Percentiles rank a stretch among this genome's conserved stretches.
Conservation (phyloP, 1,284 basidiomycete genomes). For the Phaffia rhodozyma region DNA sequence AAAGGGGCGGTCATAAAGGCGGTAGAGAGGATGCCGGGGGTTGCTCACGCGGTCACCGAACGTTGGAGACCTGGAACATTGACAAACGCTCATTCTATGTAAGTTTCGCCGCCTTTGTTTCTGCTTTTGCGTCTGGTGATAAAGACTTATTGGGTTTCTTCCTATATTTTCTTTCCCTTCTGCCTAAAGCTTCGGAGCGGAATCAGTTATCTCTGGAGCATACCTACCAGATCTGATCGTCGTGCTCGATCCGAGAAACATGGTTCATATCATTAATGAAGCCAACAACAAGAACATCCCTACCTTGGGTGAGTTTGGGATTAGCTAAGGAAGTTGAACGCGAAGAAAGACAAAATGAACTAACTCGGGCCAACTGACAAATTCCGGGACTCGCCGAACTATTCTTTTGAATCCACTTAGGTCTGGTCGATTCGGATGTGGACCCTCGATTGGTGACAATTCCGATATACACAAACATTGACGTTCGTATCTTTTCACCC, state of each 20-base stretch:
- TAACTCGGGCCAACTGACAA: not conserved
- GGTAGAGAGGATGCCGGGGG: constrained; percentile 51
- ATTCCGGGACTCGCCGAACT: not conserved
- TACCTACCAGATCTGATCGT: constrained; percentile 76
- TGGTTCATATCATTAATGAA: constrained; percentile 52
- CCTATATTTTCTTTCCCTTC: not conserved
- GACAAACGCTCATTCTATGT: constrained; percentile 72
- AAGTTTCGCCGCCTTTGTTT: constrained; percentile 20
- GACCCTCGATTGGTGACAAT: constrained; percentile 97
- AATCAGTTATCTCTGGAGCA: constrained; percentile 46
- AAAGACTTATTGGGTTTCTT: not conserved
- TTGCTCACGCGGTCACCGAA: constrained; percentile 70
- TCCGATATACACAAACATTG: constrained; percentile 86
- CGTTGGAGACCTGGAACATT: constrained; percentile 90
- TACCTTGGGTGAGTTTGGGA: constrained; percentile 48
- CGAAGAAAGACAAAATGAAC: not conserved
- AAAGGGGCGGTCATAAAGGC: constrained; percentile 65
- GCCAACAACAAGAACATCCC: constrained; percentile 72
- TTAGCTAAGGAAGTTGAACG: not conserved
- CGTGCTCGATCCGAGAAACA: constrained; percentile 60
- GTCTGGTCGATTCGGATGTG: constrained; percentile 71
- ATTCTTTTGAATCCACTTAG: not conserved
- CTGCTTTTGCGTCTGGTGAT: not conserved
- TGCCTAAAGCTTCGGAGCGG: constrained; percentile 44
- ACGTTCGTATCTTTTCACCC: constrained; percentile 49